These are phyloP conservation scores for Colletotrichum tropicicola DNA, from an alignment of 2,329 filamentous ascomycete species.

Conservation along the genomic window DNA sequence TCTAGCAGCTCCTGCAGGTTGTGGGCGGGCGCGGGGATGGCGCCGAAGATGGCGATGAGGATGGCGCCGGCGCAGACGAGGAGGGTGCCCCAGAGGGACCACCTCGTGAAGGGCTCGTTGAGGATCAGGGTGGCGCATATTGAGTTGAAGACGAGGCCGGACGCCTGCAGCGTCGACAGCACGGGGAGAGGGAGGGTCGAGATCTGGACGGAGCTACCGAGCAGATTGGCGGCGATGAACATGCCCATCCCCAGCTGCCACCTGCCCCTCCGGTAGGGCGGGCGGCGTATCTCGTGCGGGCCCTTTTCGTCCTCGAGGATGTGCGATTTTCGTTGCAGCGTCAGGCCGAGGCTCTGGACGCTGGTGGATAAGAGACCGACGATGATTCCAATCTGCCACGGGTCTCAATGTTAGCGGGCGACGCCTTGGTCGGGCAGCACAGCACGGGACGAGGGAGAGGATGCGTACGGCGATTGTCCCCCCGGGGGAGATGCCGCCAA, in stretches of 20 bases:
- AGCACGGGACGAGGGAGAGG: neutral
- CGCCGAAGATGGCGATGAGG: slow-evolving; percentile 92
- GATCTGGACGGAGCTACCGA: slow-evolving; percentile 97
- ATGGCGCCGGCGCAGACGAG: slow-evolving; percentile 90
- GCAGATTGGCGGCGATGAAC: slow-evolving; percentile 93
- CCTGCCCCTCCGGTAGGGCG: slow-evolving; percentile 87
- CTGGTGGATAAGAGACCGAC: slow-evolving; percentile 94
- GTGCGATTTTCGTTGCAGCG: slow-evolving; percentile 96
- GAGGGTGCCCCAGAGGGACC: slow-evolving; percentile 89
- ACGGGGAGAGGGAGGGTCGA: slow-evolving; percentile 94
- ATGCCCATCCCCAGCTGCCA: slow-evolving; percentile 99
- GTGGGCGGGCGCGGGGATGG: slow-evolving; percentile 92
- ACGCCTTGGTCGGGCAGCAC: neutral
- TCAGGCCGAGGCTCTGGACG: slow-evolving; percentile 93
- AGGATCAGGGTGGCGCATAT: slow-evolving; percentile 95
- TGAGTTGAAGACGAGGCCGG: slow-evolving; percentile 97
- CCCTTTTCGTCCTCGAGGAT: slow-evolving; percentile 96
- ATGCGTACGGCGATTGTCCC: slow-evolving; percentile 79
- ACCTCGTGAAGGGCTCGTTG: slow-evolving; percentile 91
- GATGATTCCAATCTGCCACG: slow-evolving; percentile 81
- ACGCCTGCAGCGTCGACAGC: slow-evolving; percentile 93
- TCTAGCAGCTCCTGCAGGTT: slow-evolving; percentile 82
- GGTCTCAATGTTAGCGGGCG: slow-evolving; percentile 13
- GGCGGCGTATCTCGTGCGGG: slow-evolving; percentile 78
- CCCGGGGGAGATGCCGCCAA: slow-evolving; percentile 80